Evolutionary conservation across 73 alveolate genomes (phyloP), one percentile per base, ranked within the genome.

Genomic region (Symbiodinium pilosum): DNA sequence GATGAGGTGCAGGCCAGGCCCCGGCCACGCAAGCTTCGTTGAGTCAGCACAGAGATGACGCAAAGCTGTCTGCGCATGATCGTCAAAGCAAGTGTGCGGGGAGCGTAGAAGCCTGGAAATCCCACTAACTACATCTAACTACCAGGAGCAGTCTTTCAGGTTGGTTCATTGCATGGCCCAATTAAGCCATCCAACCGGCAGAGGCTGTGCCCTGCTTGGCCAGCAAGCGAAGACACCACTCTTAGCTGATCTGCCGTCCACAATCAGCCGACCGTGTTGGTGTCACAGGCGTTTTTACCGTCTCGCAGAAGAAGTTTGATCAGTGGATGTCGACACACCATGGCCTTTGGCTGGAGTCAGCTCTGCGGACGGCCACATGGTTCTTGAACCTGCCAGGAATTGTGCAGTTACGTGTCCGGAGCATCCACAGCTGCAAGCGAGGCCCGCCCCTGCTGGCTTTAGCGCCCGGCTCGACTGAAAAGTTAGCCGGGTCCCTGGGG

Each of bases 381-480:
- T 64, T 64, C 81, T 64, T 64, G 81, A 64, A 64, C 81, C 81
- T 34, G 81, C 81, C 81, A 4, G 81, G 81, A 38, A 64, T 64
- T n/a, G 4, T 38, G 21, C 20, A 64, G 21, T 64, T 64, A 38
- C 81, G 81, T 1, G 41, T 64, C 38, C 81, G 24, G 30, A 30
- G 81, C 81, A 2, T 64, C 81, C 81, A 64, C 81, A 64, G 81
- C 81, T 64, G 81, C 81, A 64, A 64, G 38, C 81, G 81, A 20
- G 81, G 81, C 38, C 81, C 81, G 38, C 81, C 81, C 39, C 81
- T 64, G 81, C 81, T 64, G 41, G 39, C 81, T 14, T 38, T 64
- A 38, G 81, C 41, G 6, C 38, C 81, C 34, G 81, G 81, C n/a
- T 56, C 73, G 14, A 16, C 34, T 56, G 34, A 32, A 36, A 30